Conservation (phyloP, 257 asterid species). For the Handroanthus guayacan region DNA sequence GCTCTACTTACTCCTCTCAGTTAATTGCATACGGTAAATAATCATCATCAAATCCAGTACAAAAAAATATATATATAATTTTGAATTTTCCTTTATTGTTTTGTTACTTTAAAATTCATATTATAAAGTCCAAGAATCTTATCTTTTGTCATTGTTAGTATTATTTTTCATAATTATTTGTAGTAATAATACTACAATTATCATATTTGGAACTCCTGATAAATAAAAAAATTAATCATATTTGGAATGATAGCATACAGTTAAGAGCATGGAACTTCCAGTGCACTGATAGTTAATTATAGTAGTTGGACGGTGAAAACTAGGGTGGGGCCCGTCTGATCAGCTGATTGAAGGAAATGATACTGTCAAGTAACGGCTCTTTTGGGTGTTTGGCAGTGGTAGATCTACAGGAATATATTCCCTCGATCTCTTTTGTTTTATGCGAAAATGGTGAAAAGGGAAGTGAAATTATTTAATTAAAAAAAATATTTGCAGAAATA, state of each 20-base stretch:
- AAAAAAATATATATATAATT: not conserved
- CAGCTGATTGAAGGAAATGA: not conserved
- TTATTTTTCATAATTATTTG: not conserved
- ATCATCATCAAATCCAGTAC: not conserved
- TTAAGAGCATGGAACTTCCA: not conserved
- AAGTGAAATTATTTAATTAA: not conserved
- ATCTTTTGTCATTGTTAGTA: not conserved
- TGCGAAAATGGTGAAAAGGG: not conserved
- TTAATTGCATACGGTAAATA: slow-evolving; percentile 69
- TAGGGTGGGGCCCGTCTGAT: slow-evolving; percentile 21
- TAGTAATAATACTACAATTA: not conserved
- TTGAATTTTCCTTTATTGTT: not conserved
- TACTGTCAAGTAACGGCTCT: slow-evolving; percentile 12
- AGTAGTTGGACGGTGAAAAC: not conserved
- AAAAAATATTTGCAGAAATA: no score
- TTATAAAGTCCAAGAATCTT: not conserved
- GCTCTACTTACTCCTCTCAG: slow-evolving; percentile 78
- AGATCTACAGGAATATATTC: slow-evolving; percentile 1
- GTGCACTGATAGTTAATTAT: not conserved
- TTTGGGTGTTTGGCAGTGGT: slow-evolving; percentile 17
- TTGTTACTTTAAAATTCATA: no score
- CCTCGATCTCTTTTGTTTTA: not conserved
- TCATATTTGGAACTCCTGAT: not conserved
- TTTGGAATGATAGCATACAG: not conserved
- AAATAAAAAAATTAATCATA: no score